phyloP scores from a whole-genome alignment of 805 yeast species.

The Starmerella stigmatis region DNA sequence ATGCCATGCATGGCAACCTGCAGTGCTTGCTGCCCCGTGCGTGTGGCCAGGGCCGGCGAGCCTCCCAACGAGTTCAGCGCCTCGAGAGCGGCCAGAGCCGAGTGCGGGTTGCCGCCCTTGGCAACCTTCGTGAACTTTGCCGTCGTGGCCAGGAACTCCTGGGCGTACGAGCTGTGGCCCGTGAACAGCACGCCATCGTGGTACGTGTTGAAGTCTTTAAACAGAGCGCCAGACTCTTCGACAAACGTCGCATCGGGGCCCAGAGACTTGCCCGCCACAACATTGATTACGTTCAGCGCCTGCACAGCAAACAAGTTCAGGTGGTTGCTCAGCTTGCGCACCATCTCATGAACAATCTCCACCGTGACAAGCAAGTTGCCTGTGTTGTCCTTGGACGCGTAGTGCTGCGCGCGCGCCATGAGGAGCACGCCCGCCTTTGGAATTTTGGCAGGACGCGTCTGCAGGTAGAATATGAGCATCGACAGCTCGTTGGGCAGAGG shows the following conservation, averaged over 20 bases:
- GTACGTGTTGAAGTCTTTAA: slow-evolving; percentile 36
- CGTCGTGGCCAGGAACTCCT: slow-evolving; percentile 35
- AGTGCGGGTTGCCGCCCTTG: slow-evolving; percentile 23
- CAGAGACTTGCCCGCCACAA: slow-evolving; percentile 44
- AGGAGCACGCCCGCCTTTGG: slow-evolving; percentile 74
- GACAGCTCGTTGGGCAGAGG: slow-evolving; percentile 89
- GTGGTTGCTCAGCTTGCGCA: slow-evolving; percentile 69
- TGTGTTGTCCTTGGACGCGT: slow-evolving; percentile 48
- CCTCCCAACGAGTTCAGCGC: slow-evolving; percentile 35
- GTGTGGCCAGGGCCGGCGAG: slow-evolving; percentile 30
- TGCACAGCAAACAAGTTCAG: slow-evolving; percentile 69
- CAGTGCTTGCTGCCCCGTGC: slow-evolving; percentile 26
- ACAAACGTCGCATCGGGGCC: slow-evolving; percentile 35
- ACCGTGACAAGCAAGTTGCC: slow-evolving; percentile 82
- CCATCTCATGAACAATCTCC: slow-evolving; percentile 55
- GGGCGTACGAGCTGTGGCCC: slow-evolving; percentile 53
- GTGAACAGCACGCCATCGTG: slow-evolving; percentile 54
- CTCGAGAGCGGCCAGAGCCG: slow-evolving; percentile 35
- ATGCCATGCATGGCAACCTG: slow-evolving; percentile 24
- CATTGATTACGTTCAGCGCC: slow-evolving; percentile 48
- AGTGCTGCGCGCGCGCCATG: slow-evolving; percentile 49
- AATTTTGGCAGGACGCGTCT: slow-evolving; percentile 77
- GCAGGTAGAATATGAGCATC: slow-evolving; percentile 77
- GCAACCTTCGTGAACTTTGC: slow-evolving; percentile 16
- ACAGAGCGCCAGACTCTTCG: slow-evolving; percentile 32